Evolutionary conservation across 1,284 basidiomycete genomes (phyloP).

Genomic region (Ganoderma lingzhi): DNA sequence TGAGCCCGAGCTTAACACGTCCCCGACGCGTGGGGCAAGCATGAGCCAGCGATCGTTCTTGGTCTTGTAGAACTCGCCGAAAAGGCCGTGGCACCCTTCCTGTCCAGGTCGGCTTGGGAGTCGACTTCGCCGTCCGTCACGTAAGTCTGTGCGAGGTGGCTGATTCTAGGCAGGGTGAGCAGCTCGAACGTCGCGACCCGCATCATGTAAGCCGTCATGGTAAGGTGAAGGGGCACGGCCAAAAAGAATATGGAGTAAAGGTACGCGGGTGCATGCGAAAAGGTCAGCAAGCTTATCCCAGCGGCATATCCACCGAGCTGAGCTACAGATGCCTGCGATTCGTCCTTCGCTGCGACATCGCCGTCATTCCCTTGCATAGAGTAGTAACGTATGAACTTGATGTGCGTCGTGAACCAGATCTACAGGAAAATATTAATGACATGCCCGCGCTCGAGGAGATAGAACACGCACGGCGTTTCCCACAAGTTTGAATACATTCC

Average conservation of each 20-base stretch:
- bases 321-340: constrained; percentile 42
- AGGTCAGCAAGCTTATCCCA: constrained; percentile 40
- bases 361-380: constrained; percentile 42
- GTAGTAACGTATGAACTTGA: constrained; percentile 45
- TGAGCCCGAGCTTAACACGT: constrained; percentile 31
- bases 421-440: constrained; percentile 12
- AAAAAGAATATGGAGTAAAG: constrained; percentile 42
- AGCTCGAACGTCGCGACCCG: constrained; percentile 42
- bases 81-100: constrained; percentile 35
- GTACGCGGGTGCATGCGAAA: constrained; percentile 42
- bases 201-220: constrained; percentile 40
- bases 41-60: constrained; percentile 35
- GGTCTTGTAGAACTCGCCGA: constrained; percentile 42
- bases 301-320: constrained; percentile 42
- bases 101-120: constrained; percentile 36
- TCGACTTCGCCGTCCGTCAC: constrained; percentile 27
- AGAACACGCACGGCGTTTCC: constrained; percentile 38
- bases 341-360: constrained; percentile 44
- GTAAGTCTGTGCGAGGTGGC: constrained; percentile 36
- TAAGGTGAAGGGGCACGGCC: constrained; percentile 38
- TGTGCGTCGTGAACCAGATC: constrained; percentile 45
- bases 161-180: constrained; percentile 40
- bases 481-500: constrained; percentile 43
- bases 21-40: constrained; percentile 38
- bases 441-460: constrained; percentile 3